Conservation (phyloP, 1,284 basidiomycete genomes). For the Naganishia liquefaciens region DNA sequence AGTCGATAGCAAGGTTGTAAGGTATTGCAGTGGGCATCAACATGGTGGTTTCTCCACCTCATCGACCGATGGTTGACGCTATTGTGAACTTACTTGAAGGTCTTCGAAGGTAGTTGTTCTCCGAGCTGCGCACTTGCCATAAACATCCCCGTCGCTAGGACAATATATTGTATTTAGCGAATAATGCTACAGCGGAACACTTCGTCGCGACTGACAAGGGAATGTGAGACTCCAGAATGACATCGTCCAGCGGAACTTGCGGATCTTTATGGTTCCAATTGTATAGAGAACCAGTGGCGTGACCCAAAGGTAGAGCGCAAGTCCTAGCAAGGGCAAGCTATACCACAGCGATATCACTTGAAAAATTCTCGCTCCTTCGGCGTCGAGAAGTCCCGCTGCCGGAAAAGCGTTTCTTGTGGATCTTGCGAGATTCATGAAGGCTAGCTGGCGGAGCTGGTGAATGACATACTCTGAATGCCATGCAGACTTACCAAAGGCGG, state of each 20-base stretch:
- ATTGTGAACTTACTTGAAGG: constrained; percentile 6
- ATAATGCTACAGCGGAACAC: neutral
- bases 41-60: neutral
- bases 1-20: neutral
- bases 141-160: constrained; percentile 20
- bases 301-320: constrained; percentile 16
- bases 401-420: constrained; percentile 4
- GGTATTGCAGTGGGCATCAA: neutral
- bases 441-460: neutral
- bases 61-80: neutral
- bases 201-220: constrained; percentile 1
- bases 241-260: constrained; percentile 19
- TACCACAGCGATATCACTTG: constrained; percentile 20
- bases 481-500: constrained; percentile 8
- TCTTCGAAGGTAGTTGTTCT: constrained; percentile 18
- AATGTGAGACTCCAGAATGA: constrained; percentile 21
- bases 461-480: neutral
- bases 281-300: constrained; percentile 12
- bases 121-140: constrained; percentile 20
- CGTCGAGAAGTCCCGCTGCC: constrained; percentile 15
- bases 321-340: constrained; percentile 9
- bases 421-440: constrained; percentile 18
- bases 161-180: neutral
- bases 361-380: constrained; percentile 12
- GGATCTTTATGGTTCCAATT: constrained; percentile 6